A percentile compares a stretch with the other conserved stretches of the same genome.
Evolutionary conservation across 179 eudicot genomes (phyloP).

Genomic region (Carnegiea gigantea): DNA sequence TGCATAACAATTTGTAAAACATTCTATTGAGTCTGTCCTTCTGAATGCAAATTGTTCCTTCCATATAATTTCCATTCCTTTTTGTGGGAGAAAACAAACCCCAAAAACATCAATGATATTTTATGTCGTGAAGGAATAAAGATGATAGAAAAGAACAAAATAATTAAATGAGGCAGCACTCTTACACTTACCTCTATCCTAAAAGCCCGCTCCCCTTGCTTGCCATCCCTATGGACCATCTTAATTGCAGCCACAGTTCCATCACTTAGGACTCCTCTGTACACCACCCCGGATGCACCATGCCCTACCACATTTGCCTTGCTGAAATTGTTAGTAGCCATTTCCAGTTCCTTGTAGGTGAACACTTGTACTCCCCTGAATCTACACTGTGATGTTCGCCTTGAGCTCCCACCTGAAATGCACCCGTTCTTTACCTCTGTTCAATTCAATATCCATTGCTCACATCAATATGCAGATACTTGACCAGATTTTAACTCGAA

Average conservation of each 20-base stretch:
- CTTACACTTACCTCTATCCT: constrained; percentile 59
- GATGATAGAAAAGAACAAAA: constrained; percentile 7
- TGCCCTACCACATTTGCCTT: constrained; percentile 63
- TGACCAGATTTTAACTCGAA: neutral
- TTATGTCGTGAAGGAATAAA: neutral
- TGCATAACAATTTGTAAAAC: constrained; percentile 1
- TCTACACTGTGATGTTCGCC: constrained; percentile 32
- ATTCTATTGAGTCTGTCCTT: neutral
- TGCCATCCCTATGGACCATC: constrained; percentile 64
- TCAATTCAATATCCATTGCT: neutral
- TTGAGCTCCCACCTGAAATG: constrained; percentile 44
- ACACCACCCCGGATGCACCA: constrained; percentile 76
- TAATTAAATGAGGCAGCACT: constrained; percentile 18
- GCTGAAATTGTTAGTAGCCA: constrained; percentile 70
- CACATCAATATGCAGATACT: constrained; percentile 3
- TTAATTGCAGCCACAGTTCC: constrained; percentile 78
- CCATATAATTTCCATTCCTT: neutral
- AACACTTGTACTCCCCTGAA: constrained; percentile 75
- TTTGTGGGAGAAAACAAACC: neutral
- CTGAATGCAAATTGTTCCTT: neutral
- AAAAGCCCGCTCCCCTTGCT: constrained; percentile 86
- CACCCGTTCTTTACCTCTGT: constrained; percentile 56
- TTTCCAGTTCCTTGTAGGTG: constrained; percentile 79
- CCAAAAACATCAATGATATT: constrained; percentile 3
- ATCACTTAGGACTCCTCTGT: constrained; percentile 70